Conservation (phyloP, 2,329 filamentous ascomycete genomes). For the Colletotrichum sp. region DNA sequence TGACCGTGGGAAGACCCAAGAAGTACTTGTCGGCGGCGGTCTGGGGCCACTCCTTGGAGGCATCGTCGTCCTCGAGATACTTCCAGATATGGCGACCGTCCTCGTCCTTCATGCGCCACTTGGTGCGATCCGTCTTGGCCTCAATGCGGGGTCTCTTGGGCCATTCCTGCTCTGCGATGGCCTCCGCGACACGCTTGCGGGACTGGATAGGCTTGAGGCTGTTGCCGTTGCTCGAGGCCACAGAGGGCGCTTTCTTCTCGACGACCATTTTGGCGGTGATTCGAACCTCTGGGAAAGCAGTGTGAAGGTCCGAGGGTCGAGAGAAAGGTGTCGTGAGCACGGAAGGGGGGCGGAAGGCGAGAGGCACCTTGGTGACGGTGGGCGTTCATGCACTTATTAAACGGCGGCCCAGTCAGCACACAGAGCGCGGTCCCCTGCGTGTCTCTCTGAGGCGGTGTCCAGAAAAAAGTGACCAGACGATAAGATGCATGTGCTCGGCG, state of each 20-base stretch:
- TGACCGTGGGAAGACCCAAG: slow-evolving; percentile 79
- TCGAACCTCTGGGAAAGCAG: background rate
- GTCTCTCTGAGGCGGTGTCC: slow-evolving; percentile 13
- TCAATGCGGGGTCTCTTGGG: slow-evolving; percentile 53
- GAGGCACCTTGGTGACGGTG: background rate
- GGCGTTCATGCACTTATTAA: slow-evolving; percentile 10
- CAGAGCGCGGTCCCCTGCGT: background rate
- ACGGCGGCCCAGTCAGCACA: background rate
- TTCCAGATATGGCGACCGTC: slow-evolving; percentile 92
- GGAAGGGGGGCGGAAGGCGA: background rate
- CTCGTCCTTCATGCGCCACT: slow-evolving; percentile 87
- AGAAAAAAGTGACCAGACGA: background rate
- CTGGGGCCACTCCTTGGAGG: slow-evolving; percentile 81
- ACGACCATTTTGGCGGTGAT: background rate
- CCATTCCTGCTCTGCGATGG: slow-evolving; percentile 35
- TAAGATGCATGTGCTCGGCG: slow-evolving; percentile 12
- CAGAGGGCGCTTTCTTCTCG: background rate
- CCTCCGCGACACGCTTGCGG: slow-evolving; percentile 49
- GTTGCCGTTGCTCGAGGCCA: slow-evolving; percentile 13
- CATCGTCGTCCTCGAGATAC: slow-evolving; percentile 78
- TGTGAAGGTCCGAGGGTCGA: background rate
- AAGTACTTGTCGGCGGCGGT: slow-evolving; percentile 88
- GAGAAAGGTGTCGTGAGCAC: background rate
- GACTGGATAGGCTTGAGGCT: slow-evolving; percentile 26
- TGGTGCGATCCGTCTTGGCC: slow-evolving; percentile 74